A percentile compares a stretch with the other conserved stretches of the same genome.
These are phyloP conservation scores for Silene uniflora DNA, from an alignment of 148 eudicot genomes.

Conservation along the genomic window DNA sequence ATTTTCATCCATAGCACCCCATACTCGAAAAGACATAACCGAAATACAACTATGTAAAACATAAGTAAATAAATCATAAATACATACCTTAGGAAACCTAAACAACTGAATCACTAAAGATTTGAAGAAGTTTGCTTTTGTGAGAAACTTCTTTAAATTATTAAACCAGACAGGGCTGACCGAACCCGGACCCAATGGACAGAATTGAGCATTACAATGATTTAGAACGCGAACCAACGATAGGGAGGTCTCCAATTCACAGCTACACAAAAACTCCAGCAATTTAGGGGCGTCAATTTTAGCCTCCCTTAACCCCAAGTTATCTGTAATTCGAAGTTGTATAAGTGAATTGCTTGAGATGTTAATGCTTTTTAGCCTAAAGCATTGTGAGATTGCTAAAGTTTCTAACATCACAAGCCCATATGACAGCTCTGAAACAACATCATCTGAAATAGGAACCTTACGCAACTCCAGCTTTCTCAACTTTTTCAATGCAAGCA, in stretches of 20 bases:
- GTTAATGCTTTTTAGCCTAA: background rate
- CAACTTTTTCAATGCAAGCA: slow-evolving; percentile 3
- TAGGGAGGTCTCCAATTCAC: background rate
- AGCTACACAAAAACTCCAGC: background rate
- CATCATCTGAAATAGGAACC: background rate
- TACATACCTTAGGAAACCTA: background rate
- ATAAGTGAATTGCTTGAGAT: slow-evolving; percentile 13
- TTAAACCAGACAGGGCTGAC: background rate
- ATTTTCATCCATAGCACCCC: background rate
- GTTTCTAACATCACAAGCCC: background rate
- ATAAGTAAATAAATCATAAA: background rate
- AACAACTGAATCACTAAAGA: background rate
- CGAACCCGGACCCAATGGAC: background rate
- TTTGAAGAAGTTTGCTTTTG: no score
- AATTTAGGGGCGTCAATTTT: slow-evolving; percentile 15
- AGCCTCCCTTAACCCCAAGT: no score
- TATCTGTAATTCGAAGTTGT: background rate
- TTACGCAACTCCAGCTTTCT: background rate
- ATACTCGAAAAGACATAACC: background rate
- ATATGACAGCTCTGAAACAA: background rate
- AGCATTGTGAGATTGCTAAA: background rate
- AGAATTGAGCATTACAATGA: background rate
- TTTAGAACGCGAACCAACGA: background rate
- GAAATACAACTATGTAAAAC: background rate
- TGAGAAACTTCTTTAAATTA: slow-evolving; percentile 9